Evolutionary conservation across 2,329 filamentous ascomycete species (phyloP), one percentile per base, ranked within the genome.

Genomic region (Aspergillus brasiliensis): DNA sequence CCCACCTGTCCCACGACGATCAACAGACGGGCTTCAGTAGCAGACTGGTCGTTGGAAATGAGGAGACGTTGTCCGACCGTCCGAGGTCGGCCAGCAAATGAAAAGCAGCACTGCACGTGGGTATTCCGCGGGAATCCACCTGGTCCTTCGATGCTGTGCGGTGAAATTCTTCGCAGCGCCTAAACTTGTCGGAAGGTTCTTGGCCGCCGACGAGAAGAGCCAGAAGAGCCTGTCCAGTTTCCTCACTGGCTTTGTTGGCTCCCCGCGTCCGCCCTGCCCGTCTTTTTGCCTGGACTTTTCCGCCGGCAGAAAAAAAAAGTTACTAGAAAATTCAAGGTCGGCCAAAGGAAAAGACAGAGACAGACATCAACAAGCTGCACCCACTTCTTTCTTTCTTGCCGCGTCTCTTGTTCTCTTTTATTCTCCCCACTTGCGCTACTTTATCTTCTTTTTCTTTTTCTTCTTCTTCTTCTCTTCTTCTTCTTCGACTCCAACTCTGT

Each of bases 271-370:
- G 60, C 60, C 61, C 59, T 34, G n/a, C 31, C 31, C 11, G 31
- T 34, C 31, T 34, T 34, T 55, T 51, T 42, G 31, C 23, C 15
- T 31, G 19, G 19, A 34, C 44, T 62, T 66, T 69, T 66, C 62
- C 62, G 58, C 67, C 65, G 67, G 67, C 67, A 69, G 67, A 68
- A 69, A 68, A 68, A 62, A 63, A 64, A 61, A 53, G 51, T 11
- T 49, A 58, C 15, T 37, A 59, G 40, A 63, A 57, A 61, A 44
- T 44, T 44, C 47, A 60, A 56, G 57, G 25, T 25, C 13, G 38
- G 52, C n/a, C n/a, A n/a, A n/a, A n/a, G n/a, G n/a, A n/a, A 25
- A 47, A 59, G 21, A 25, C 13, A 23, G 13, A 27, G 42, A 46
- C 42, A 46, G 44, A 47, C 46, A 49, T 49, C 52, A 51, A n/a